Evolutionary conservation across 768 basidiomycete species (phyloP), one percentile per base, ranked within the genome.

Genomic region (Leccinum broughii): DNA sequence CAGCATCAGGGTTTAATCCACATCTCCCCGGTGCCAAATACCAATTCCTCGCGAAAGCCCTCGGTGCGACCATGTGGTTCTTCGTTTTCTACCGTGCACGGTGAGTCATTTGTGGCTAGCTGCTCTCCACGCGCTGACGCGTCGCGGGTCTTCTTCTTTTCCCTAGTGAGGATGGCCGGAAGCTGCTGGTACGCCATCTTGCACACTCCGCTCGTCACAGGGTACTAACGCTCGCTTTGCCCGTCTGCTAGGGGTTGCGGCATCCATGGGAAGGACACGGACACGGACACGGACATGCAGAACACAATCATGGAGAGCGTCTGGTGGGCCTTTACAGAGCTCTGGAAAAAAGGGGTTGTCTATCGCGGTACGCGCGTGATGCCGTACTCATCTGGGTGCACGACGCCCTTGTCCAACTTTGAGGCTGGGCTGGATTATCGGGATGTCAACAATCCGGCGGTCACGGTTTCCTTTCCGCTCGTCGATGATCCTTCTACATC

Each of bases 51-150:
- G 84, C 90, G 28, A 95, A 94, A 76, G 86, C 85, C 61, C 79
- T 97, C 51, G 95, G 95, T 53, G 94, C 94, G 35, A 84, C 87
- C 26, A 96, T 97, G 95, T 97, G 95, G 95, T 96, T 96, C 85
- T 97, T 95, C 81, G 94, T 97, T 72, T 96, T 97, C 81, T 97
- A 95, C 77, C 87, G 95, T 58, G 89, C 91, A 64, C 82, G 93
- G 95, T 96, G 69, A 70, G 89, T 81, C 9, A 1, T 32, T 15
- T 30, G 13, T 6, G 51, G 26, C 17, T 41, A 30, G 11, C n/a
- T 39, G 48, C 32, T 51, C 28, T 37, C 30, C 62, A 13, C 7
- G 11, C 13, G 15, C 39, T 63, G 48, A 63, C 32, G 26, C 4
- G 22, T 51, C 46, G 15, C 48, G 58, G 51, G 13, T 58, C 53